These are phyloP conservation scores for Gentiana dahurica DNA, from an alignment of 257 asterid genomes.

Conservation along the genomic window DNA sequence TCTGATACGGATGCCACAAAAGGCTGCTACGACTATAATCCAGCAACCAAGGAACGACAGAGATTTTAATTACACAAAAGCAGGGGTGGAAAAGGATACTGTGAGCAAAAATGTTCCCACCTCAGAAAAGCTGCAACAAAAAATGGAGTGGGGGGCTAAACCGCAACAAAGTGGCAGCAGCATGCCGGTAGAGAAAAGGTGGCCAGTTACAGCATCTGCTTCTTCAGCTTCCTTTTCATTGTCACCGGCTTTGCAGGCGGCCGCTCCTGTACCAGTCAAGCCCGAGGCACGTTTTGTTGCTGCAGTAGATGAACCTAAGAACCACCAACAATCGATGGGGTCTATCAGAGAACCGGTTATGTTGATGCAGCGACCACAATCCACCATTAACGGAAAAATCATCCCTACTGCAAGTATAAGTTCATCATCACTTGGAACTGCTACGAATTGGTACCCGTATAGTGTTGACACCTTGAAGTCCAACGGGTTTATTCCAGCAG, in stretches of 20 bases:
- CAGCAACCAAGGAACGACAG: slow-evolving; percentile 62
- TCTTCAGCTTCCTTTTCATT: slow-evolving; percentile 35
- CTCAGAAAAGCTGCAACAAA: slow-evolving; percentile 45
- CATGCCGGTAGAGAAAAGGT: slow-evolving; percentile 51
- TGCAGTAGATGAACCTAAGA: slow-evolving; percentile 45
- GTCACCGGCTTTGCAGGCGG: slow-evolving; percentile 33
- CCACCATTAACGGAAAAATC: slow-evolving; percentile 25
- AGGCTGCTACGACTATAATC: slow-evolving; percentile 23
- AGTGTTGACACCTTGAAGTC: slow-evolving; percentile 26
- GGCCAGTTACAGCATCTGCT: slow-evolving; percentile 33
- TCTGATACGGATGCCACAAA: slow-evolving; percentile 25
- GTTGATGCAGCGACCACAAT: slow-evolving; percentile 47
- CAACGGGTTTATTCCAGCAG: slow-evolving; percentile 28
- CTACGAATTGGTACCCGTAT: slow-evolving; percentile 29
- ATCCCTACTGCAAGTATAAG: slow-evolving; percentile 27
- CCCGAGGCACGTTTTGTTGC: slow-evolving; percentile 30
- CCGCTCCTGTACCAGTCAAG: slow-evolving; percentile 28
- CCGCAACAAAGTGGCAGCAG: slow-evolving; percentile 33
- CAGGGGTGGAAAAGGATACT: slow-evolving; percentile 45
- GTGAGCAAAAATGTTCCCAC: slow-evolving; percentile 39
- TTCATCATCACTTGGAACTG: slow-evolving; percentile 41
- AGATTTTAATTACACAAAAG: slow-evolving; percentile 58
- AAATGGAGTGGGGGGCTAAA: slow-evolving; percentile 50
- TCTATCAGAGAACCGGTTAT: slow-evolving; percentile 54
- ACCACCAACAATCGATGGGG: slow-evolving; percentile 34